Evolutionary conservation across 352 stramenopile species (phyloP).

Genomic region (Pilasporangium apinafurcum): DNA sequence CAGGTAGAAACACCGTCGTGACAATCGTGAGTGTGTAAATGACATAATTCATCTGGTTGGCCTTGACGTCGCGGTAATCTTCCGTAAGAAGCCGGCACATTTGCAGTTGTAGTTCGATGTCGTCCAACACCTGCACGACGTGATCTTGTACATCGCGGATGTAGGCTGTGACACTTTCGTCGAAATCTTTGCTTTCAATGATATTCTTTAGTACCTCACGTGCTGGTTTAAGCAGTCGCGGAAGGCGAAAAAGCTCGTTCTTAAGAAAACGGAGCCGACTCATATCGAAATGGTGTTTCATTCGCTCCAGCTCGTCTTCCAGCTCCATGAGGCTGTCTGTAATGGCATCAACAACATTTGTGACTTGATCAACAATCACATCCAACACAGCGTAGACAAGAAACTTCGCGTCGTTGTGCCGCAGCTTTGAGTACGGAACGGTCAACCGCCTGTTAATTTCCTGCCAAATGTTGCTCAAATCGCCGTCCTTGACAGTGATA

Average conservation of each 20-base stretch:
- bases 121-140: slow-evolving; percentile 69
- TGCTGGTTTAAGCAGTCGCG: slow-evolving; percentile 69
- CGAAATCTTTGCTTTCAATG: slow-evolving; percentile 79
- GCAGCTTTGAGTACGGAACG: slow-evolving; percentile 85
- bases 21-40: slow-evolving; percentile 89
- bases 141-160: slow-evolving; percentile 86
- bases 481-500: slow-evolving; percentile 78
- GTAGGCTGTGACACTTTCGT: slow-evolving; percentile 69
- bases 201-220: slow-evolving; percentile 81
- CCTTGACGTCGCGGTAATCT: slow-evolving; percentile 78
- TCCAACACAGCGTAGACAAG: slow-evolving; percentile 85
- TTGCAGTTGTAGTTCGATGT: slow-evolving; percentile 78
- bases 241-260: slow-evolving; percentile 75
- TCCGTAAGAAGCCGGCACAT: slow-evolving; percentile 76
- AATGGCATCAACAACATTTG: slow-evolving; percentile 66
- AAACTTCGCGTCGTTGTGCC: slow-evolving; percentile 85
- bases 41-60: slow-evolving; percentile 86
- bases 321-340: slow-evolving; percentile 75
- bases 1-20: slow-evolving; percentile 83
- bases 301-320: slow-evolving; percentile 58
- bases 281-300: slow-evolving; percentile 76
- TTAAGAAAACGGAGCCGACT: slow-evolving; percentile 55
- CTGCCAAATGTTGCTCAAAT: slow-evolving; percentile 60
- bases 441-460: slow-evolving; percentile 67
- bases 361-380: slow-evolving; percentile 83